A percentile compares a stretch with the other conserved stretches of the same genome.
phyloP scores from a whole-genome alignment of 371 early-diverging fungal genomes.

The Chytridiales sp. region DNA sequence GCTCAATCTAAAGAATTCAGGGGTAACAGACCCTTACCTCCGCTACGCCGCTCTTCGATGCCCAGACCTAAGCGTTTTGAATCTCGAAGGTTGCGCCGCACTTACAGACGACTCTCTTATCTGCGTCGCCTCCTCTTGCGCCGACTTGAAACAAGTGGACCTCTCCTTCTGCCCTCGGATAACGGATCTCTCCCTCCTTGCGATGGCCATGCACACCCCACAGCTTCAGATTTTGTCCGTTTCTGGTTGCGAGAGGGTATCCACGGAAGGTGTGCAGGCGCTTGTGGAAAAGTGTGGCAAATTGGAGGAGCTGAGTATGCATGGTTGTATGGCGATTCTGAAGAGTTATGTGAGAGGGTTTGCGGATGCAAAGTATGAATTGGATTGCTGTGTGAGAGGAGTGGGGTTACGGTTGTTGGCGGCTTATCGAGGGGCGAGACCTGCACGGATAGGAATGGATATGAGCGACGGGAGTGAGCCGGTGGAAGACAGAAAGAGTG shows the following conservation, averaged over 20 bases:
- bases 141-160: slow-evolving; percentile 12
- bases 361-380: slow-evolving; percentile 7
- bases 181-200: slow-evolving; percentile 23
- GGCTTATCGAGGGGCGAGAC: too few relatives aligned
- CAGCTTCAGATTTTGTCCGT: slow-evolving; percentile 7
- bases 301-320: slow-evolving; percentile 21
- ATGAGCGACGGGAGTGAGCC: too few relatives aligned
- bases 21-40: slow-evolving; percentile 13
- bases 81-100: slow-evolving; percentile 24
- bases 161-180: slow-evolving; percentile 15
- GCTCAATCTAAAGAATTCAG: slow-evolving; percentile 25
- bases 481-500: too few relatives aligned
- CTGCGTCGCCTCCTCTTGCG: slow-evolving; percentile 9
- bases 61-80: slow-evolving; percentile 18
- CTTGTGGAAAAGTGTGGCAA: slow-evolving; percentile 10
- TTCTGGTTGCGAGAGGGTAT: slow-evolving; percentile 15
- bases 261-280: slow-evolving; percentile 7
- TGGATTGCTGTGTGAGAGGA: slow-evolving; percentile 13
- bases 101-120: slow-evolving; percentile 29
- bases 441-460: too few relatives aligned
- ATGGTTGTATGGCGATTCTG: slow-evolving; percentile 24
- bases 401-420: slow-evolving; percentile 5
- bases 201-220: slow-evolving; percentile 10
- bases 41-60: slow-evolving; percentile 18
- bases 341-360: not conserved